Evolutionary conservation across 352 stramenopile genomes (phyloP), one percentile per base, ranked within the genome.

Genomic region (Phytophthora meadii): DNA sequence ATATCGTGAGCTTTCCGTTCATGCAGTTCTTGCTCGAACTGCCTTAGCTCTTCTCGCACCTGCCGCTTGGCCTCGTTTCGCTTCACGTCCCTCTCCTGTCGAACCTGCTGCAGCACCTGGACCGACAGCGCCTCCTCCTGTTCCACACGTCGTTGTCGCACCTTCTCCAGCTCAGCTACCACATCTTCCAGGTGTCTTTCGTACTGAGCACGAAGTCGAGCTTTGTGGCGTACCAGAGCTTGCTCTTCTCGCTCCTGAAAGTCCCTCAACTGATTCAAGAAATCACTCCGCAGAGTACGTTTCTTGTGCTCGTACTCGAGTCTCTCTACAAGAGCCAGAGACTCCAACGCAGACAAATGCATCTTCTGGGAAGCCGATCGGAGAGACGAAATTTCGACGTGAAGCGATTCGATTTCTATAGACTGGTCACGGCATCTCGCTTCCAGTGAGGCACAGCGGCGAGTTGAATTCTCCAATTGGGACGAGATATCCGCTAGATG

Each of bases 281-380:
- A 91, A 39, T 94, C 83, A n/a, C 61, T 70, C 49, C 76, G 75
- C 4, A 94, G 48, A 14, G 74, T 72, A 1, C 82, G 81, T 51
- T 92, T 94, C 52, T 88, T 85, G 68, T 90, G 85, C 54, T 94
- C 85, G 52, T 92, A 94, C 5, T 89, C 81, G 4, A 88, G 54
- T 45, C 81, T 70, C 39, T 89, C 81, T 5, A 79, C 56, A 7
- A 84, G 55, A 7, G 72, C 48, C n/a, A 89, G 57, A 2, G 76
- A 79, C 42, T 89, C 81, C n/a, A 88, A 47, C 10, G 79, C 81
- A 4, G 71, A 78, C 40, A 81, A 22, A 32, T 89, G 81, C 67
- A 87, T 78, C 49, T 82, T 79, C 32, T 84, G 76, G 15, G 51
- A 68, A 15, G 74, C 64, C 2, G 74, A 68, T 3, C 81, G 76